Base-by-base conservation (phyloP, 116 monocot genomes). In the Cymodocea nodosa region DNA sequence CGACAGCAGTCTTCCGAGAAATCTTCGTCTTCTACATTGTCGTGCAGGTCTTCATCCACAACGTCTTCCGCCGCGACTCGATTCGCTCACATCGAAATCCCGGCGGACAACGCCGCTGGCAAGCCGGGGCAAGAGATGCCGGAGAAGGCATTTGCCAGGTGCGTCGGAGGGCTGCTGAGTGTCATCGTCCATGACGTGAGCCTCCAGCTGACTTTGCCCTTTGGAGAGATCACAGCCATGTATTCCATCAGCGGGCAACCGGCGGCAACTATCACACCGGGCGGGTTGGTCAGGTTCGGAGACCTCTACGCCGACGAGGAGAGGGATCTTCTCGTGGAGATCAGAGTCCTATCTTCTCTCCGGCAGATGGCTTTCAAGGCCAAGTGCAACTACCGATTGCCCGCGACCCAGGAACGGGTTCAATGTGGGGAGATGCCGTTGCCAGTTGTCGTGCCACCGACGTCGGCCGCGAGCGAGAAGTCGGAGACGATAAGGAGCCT, bases 221-320 rank as follows among this genome's bases (percentile, higher is more conserved):
- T 44, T 44, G 90, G 85, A 0, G 85, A 74, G 62, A 75, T 97
- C 62, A 60, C 78, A 39, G 63, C 85, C 12, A 76, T 90, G 49
- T 97, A 91, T 51, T 82, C 87, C 37, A 66, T 59, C 64, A 63
- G 78, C 49, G 37, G 76, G 4, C 66, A 58, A 14, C 71, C 51
- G 50, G 14, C 39, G 35, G 23, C 23, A 14, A 10, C 24, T 25
- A 34, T 36, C 4, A 48, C 12, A 49, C 78, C 15, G 85, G 83
- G 20, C 15, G 69, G 35, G 11, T 55, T 58, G 6, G 52, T 95
- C 14, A 54, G 65, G 15, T 44, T 95, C 0, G 95, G 95, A 8
- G 87, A 95, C 50, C 62, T 95, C 60, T 87, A 90, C 15, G 84
- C 85, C 5, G 87, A 77, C 40, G 87, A 95, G 74, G 87, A 85